Conservation (phyloP, 768 basidiomycete genomes). For the Mycena maculata region DNA sequence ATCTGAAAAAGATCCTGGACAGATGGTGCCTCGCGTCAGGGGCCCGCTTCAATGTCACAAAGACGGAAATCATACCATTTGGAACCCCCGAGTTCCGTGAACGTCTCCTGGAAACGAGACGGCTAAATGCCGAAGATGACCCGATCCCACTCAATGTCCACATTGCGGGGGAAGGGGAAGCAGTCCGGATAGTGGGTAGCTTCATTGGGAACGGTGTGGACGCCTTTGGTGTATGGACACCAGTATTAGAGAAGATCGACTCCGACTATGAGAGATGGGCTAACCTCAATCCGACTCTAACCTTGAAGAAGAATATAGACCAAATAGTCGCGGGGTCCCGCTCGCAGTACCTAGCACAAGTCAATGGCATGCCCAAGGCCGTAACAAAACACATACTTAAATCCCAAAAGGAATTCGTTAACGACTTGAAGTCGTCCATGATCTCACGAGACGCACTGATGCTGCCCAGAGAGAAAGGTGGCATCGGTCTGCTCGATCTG, state of each 20-base stretch:
- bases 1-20: background rate
- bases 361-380: too few relatives aligned
- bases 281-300: constrained; percentile 41
- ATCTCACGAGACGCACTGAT: background rate
- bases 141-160: constrained; percentile 36
- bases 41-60: constrained; percentile 48
- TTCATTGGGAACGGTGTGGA: constrained; percentile 45
- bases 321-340: constrained; percentile 38
- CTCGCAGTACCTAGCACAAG: too few relatives aligned
- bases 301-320: constrained; percentile 40
- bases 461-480: background rate
- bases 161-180: constrained; percentile 43
- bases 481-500: background rate
- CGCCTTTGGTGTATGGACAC: constrained; percentile 38
- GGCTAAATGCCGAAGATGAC: background rate
- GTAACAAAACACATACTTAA: background rate
- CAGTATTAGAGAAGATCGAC: constrained; percentile 41
- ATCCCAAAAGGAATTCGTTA: background rate
- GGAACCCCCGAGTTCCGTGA: constrained; percentile 39
- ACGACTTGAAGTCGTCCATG: background rate
- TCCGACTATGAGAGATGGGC: constrained; percentile 38
- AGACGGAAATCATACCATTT: constrained; percentile 53
- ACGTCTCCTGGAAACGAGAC: constrained; percentile 15
- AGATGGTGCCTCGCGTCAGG: background rate
- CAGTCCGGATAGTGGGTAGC: constrained; percentile 45